phyloP scores from a whole-genome alignment of 2,329 filamentous ascomycete genomes.

The Fusarium incarnatum region DNA sequence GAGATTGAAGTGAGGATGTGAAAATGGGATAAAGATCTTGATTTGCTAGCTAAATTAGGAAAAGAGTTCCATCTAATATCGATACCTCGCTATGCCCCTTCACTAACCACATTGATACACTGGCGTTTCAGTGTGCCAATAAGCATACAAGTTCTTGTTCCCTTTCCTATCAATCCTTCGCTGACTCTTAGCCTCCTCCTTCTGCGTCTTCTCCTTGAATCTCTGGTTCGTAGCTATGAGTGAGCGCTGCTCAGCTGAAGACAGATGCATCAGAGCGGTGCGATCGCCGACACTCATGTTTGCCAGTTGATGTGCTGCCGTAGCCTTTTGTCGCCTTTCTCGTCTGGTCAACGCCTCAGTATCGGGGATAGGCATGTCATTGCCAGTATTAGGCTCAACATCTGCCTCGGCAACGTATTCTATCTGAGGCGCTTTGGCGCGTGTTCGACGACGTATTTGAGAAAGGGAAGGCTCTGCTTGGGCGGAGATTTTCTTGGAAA shows the following conservation, averaged over 20 bases:
- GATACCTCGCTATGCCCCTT: not conserved
- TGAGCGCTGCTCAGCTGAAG: constrained; percentile 9
- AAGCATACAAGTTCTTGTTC: constrained; percentile 21
- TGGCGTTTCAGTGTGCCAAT: constrained; percentile 21
- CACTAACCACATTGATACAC: constrained; percentile 16
- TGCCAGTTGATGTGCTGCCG: not conserved
- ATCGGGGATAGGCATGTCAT: not conserved
- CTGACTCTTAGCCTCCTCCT: constrained; percentile 14
- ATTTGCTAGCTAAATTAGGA: not conserved
- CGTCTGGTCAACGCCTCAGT: not conserved
- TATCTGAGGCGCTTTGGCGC: not conserved
- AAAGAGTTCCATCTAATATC: not conserved
- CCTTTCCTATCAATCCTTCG: constrained; percentile 16
- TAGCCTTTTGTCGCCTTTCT: constrained; percentile 2
- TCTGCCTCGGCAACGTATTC: not conserved
- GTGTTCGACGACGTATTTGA: rapidly evolving
- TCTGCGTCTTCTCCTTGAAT: constrained; percentile 13
- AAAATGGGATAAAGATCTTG: not conserved
- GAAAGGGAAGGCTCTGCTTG: not conserved
- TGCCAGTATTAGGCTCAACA: not conserved
- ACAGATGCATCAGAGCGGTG: constrained; percentile 3
- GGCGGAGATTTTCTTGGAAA: constrained; percentile 9
- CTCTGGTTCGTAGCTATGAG: not conserved
- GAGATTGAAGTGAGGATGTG: too few species aligned
- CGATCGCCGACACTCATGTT: constrained; percentile 8